phyloP scores from a whole-genome alignment of 2,329 filamentous ascomycete genomes.

The Ascochyta clinopodiicola region DNA sequence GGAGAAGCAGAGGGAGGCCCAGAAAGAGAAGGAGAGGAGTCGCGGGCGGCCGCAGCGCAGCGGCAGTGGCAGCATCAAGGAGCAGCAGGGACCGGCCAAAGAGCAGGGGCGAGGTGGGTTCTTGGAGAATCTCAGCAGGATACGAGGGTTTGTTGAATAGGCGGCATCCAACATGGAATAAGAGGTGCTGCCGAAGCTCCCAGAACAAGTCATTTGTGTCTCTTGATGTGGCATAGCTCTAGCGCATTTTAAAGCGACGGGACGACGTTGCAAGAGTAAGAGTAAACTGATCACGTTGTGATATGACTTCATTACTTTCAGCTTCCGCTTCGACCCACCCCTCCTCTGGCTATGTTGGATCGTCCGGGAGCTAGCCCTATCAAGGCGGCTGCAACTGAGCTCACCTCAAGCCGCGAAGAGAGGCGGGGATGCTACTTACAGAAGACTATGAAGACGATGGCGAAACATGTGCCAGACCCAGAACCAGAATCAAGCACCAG shows the following conservation, averaged over 20 bases:
- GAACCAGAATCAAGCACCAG: neutral
- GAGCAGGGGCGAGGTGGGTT: slow-evolving; percentile 44
- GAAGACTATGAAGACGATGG: neutral
- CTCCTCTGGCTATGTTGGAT: slow-evolving; percentile 26
- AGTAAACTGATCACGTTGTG: neutral
- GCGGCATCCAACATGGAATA: neutral
- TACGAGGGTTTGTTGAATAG: slow-evolving; percentile 45
- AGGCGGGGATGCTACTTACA: slow-evolving; percentile 6
- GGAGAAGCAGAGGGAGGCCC: slow-evolving; percentile 64
- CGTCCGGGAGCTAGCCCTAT: slow-evolving; percentile 28
- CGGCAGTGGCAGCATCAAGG: slow-evolving; percentile 36
- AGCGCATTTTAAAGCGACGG: neutral
- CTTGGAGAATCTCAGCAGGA: slow-evolving; percentile 48
- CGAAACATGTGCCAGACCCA: neutral
- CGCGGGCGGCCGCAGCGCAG: slow-evolving; percentile 28
- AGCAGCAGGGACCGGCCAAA: slow-evolving; percentile 18
- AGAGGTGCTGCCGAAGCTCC: neutral
- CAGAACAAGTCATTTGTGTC: neutral
- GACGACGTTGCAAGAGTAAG: neutral
- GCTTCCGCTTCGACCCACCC: slow-evolving; percentile 16
- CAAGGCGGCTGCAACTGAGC: slow-evolving; percentile 21
- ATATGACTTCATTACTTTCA: neutral
- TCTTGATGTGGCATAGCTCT: neutral
- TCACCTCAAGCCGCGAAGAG: slow-evolving; percentile 29
- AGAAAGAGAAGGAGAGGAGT: slow-evolving; percentile 42